Base-by-base conservation (phyloP, 1,139 yeast genomes). In the Candida sp. region DNA sequence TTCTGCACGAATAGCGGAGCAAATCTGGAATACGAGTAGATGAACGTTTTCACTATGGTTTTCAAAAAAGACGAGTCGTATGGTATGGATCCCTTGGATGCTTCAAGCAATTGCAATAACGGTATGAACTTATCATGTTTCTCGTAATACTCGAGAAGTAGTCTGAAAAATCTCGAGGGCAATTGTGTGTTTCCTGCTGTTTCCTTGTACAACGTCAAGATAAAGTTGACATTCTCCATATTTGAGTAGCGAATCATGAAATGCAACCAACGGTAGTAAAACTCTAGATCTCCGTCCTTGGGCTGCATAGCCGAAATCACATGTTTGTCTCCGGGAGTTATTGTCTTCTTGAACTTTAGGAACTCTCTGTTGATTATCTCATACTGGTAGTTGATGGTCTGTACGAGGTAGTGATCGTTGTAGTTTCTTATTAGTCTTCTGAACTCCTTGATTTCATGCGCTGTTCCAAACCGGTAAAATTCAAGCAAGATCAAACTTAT, bases 1-100 rank as follows among this genome's bases (percentile, higher is more conserved):
- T 53, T 45, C 1, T 54, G 49, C 30, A 62, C 58, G 44, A 74
- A 73, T 3, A 59, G 62, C 4, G 56, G 58, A 0, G 73, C 71
- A 39, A 64, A 60, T 48, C 71, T 64, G 3, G 80, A 79, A 53
- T 72, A 75, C 0, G 75, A 63, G 37, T 59, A 57, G 3, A 75
- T 62, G 54, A 73, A 75, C 0, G 73, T 58, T 31, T 69, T 67
- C 49, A 63, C 71, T 3, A 74, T 49, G 22, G 61, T 58, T 12
- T 57, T 56, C 28, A 72, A 53, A 50, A 63, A 70, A 2, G 60
- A 54, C n/a, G 58, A 58, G 33, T 62, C 43, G 42, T 44, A 55
- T 2, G 57, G 51, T 60, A 69, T 12, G 54, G 58, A n/a, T 64
- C 50, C 22, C 11, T 42, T 42, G 3, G 48, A 44, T 7, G 46